Base-by-base conservation (phyloP, 345 rosid genomes). In the Psidium friedrichsthalianum region DNA sequence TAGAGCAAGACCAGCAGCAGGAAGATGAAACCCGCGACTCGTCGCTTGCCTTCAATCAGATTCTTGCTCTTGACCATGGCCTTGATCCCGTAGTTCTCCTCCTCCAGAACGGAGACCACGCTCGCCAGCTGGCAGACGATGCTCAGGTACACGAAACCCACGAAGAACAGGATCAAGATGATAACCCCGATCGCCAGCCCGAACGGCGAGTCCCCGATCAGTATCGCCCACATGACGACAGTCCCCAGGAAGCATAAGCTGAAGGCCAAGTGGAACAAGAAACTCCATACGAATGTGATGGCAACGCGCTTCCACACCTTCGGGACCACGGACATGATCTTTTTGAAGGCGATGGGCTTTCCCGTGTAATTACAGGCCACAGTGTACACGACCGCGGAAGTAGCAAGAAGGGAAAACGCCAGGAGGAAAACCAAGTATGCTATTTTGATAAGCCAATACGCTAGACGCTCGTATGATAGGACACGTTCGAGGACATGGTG, bases 241-340 rank as follows among this genome's bases (percentile, higher is more conserved):
- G 89, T 5, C 1, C 85, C 9, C 1, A 55, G 16, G 3, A 90
- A 82, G 14, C 87, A 81, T 2, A 88, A 0, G 86, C 89, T 36
- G 69, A 90, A 90, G 12, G 32, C 76, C 25, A 92, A 74, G 29
- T 84, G 5, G 51, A 88, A 57, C 11, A 13, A 59, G 76, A 89
- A 92, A 44, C 83, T 90, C 86, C 90, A 88, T 4, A 92, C 49
- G 80, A 91, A 90, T 7, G 94, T 94, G 58, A 89, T 74, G 56
- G 90, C 47, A 9, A 92, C 88, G n/a, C 94, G 87, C 86, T 91
- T 94, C 96, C 94, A 94, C 6, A 92, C 92, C 85, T 86, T 90
- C 0, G 93, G 94, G 15, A 91, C 90, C 6, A 91, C 91, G 12
- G 88, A 85, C 36, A 87, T 87, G 85, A 89, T 90, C 76, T 89